Evolutionary conservation across 73 alveolate genomes (phyloP), one percentile per base, ranked within the genome.

Genomic region (Stentor coeruleus): DNA sequence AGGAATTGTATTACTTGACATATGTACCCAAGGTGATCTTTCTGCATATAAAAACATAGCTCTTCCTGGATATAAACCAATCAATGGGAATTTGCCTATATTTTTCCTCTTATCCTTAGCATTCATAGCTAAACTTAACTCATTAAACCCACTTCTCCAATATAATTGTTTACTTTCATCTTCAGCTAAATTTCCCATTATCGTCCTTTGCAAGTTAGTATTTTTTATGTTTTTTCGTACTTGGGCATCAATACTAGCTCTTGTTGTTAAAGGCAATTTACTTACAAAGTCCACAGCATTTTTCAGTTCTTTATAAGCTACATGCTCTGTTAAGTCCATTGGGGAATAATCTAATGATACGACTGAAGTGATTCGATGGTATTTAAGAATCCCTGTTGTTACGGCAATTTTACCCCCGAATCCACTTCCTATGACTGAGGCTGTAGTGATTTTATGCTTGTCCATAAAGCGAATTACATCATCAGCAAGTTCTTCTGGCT

Each of bases 371-470:
- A 87, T 87, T 81, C 96, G 83, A 83, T 91, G 81, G 38, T 74
- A 26, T 59, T 91, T 85, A 58, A 73, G 38, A 39, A 90, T 83
- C 11, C 93, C 96, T 33, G 96, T 84, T 28, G 88, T 91, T 11
- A 86, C 60, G 41, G 96, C 96, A 37, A 91, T 89, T 86, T 87
- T 91, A 15, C 93, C 96, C 33, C 96, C 96, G 82, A 91, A 88
- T 55, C 96, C 96, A 60, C 85, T 90, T 14, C 96, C 96, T 15
- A 92, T 90, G 42, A 91, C 76, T 59, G 90, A 77, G 3, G 96
- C 96, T 77, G 81, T 36, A 2, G 94, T 84, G 85, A 91, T 81
- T 20, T 60, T 26, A 82, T 91, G 49, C 35, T 87, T 84, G 77
- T 91, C 92, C 96, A 91, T 91, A 57, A 73, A 91, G 72, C 94